A percentile compares a stretch with the other conserved stretches of the same genome.
phyloP scores from a whole-genome alignment of 176 grass and related monocot species.

The Zizania latifolia region DNA sequence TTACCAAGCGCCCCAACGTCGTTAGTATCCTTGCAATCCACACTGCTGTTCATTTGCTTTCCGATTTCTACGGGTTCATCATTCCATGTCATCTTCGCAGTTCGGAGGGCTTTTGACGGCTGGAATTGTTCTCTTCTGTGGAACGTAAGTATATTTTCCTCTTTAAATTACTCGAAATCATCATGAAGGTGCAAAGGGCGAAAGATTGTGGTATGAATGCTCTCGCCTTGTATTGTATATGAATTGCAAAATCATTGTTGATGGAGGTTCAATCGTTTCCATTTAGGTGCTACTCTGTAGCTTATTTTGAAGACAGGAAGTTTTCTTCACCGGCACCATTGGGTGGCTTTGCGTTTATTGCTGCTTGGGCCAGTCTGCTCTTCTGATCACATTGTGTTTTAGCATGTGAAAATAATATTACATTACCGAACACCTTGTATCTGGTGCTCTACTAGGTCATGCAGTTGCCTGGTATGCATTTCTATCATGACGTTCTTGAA shows the following conservation, averaged over 20 bases:
- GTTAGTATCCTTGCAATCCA: slow-evolving; percentile 23
- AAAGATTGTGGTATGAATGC: not conserved
- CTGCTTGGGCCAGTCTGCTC: slow-evolving; percentile 82
- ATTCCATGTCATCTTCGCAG: slow-evolving; percentile 39
- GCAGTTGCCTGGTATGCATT: not conserved
- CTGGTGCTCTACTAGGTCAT: not conserved
- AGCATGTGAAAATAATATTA: not conserved
- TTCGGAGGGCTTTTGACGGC: slow-evolving; percentile 82
- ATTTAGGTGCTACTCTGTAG: slow-evolving; percentile 74
- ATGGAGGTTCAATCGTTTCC: not conserved
- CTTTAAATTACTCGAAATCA: not conserved
- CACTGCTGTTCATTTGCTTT: not conserved
- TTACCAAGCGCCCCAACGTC: slow-evolving; percentile 62
- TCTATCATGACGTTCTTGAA: not conserved
- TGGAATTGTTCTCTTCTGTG: slow-evolving; percentile 82
- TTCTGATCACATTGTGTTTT: slow-evolving; percentile 40
- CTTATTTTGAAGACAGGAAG: slow-evolving; percentile 84
- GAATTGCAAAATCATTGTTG: not conserved
- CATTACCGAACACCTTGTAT: not conserved
- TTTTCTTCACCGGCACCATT: slow-evolving; percentile 62
- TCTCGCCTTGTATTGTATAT: not conserved
- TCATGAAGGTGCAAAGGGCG: not conserved
- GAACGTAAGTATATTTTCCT: slow-evolving; percentile 54
- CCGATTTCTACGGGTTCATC: not conserved
- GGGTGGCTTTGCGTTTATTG: slow-evolving; percentile 86